Evolutionary conservation across 208 protist genomes (phyloP).

Genomic region (Trypanosoma rangeli): DNA sequence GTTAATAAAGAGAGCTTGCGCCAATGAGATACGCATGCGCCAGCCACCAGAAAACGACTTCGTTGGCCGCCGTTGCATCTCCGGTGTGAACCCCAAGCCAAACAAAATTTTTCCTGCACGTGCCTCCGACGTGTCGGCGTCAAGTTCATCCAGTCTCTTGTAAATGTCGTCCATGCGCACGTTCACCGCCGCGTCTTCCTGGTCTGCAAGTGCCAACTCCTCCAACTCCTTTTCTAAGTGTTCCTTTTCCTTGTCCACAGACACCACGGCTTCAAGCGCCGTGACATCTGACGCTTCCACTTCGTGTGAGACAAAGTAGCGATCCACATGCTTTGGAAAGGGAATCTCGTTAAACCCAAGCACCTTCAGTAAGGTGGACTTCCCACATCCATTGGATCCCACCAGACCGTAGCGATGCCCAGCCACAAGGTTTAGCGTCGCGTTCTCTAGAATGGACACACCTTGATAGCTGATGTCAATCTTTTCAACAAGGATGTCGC

Average conservation of each 20-base stretch:
- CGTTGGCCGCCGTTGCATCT: constrained; percentile 81
- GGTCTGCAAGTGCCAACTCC: constrained; percentile 75
- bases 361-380: constrained; percentile 90
- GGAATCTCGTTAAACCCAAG: constrained; percentile 88
- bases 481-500: constrained; percentile 87
- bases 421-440: constrained; percentile 76
- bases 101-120: constrained; percentile 92
- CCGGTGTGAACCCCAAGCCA: constrained; percentile 93
- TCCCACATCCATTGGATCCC: constrained; percentile 91
- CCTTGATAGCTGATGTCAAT: constrained; percentile 91
- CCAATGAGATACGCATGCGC: constrained; percentile 97
- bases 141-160: constrained; percentile 92
- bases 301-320: constrained; percentile 98
- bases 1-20: constrained; percentile 94
- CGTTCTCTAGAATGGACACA: constrained; percentile 80
- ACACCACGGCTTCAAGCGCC: constrained; percentile 83
- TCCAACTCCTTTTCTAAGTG: constrained; percentile 80
- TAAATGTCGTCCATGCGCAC: constrained; percentile 90
- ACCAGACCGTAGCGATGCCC: constrained; percentile 91
- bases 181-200: constrained; percentile 75
- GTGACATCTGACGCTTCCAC: constrained; percentile 86
- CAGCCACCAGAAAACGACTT: constrained; percentile 95
- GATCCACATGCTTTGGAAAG: constrained; percentile 93
- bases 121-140: constrained; percentile 84
- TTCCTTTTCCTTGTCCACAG: constrained; percentile 83